phyloP scores from a whole-genome alignment of 1,284 basidiomycete genomes.

The Inonotus obliquus region DNA sequence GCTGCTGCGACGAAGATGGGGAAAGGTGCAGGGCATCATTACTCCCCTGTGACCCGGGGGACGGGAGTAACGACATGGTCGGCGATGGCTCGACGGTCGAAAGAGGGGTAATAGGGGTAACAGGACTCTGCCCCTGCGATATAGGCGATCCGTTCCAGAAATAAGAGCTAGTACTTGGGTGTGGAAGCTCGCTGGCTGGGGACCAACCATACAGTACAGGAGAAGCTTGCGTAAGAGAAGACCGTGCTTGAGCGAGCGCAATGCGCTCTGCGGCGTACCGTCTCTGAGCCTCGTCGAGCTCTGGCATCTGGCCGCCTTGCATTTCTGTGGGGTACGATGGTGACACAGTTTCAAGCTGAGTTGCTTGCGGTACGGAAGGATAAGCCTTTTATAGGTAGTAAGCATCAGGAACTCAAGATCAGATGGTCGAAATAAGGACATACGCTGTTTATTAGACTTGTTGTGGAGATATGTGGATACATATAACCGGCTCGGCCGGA shows the following conservation, averaged over 20 bases:
- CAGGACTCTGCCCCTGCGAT: conserved; percentile 9
- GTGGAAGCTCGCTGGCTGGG: neutral
- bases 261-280: neutral
- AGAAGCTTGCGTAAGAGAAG: neutral
- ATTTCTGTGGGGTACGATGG: neutral
- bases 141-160: neutral
- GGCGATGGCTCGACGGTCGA: conserved; percentile 10
- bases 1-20: neutral
- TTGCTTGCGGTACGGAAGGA: neutral
- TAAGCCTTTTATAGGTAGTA: conserved; percentile 3
- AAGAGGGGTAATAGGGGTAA: conserved; percentile 11
- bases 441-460: conserved; percentile 2
- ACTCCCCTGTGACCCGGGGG: conserved; percentile 18
- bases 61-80: conserved; percentile 10
- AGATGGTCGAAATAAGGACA: neutral
- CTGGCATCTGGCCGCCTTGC: neutral
- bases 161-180: neutral
- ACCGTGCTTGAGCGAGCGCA: neutral
- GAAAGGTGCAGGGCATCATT: neutral
- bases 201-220: neutral
- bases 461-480: neutral
- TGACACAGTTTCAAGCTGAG: neutral
- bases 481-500: neutral
- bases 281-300: neutral
- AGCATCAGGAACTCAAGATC: neutral